Base-by-base conservation (phyloP, 805 yeast genomes). In the Myxozyma mucilagina region DNA sequence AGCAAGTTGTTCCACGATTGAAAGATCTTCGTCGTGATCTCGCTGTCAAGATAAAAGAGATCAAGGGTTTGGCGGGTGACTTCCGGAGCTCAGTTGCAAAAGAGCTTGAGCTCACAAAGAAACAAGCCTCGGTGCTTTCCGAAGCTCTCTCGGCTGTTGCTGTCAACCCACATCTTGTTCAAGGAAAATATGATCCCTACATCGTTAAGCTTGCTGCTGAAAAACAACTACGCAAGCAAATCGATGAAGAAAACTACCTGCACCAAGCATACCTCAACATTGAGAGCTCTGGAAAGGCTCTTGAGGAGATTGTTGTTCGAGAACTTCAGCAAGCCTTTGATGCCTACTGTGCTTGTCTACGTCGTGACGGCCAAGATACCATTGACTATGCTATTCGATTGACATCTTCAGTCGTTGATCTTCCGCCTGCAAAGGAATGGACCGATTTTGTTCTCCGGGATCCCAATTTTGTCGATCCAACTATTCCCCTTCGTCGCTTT, bases 401-500 rank as follows among this genome's bases (percentile, higher is more conserved):
- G 59, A 87, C 85, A 68, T 70, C 75, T 43, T 91, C 91, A 1
- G 84, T 91, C 66, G 81, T 91, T 64, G 81, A 87, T 39, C 87
- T 88, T 71, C 91, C 88, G 61, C 85, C 96, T 11, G 79, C 83
- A 41, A 84, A 84, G 71, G 98, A 94, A 77, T 93, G 97, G 97
- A 89, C 88, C 62, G 82, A 89, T 38, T 94, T 90, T 66, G 82
- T 92, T 55, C 75, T 84, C 9, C 82, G 87, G 63, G 91, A 92
- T 75, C 77, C 82, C 47, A 84, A 86, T 72, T 89, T 90, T 70
- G 80, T 90, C 56, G 85, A 86, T 67, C 84, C 84, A 36, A 75
- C 78, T 52, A 72, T 84, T 50, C 87, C 88, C 63, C 80, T 82
- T 75, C 79, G 96, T 68, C 83, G 81, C 56, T 74, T 80, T 57